Evolutionary conservation across 352 stramenopile species (phyloP), one percentile per base, ranked within the genome.

Genomic region (Phytophthora melonis): DNA sequence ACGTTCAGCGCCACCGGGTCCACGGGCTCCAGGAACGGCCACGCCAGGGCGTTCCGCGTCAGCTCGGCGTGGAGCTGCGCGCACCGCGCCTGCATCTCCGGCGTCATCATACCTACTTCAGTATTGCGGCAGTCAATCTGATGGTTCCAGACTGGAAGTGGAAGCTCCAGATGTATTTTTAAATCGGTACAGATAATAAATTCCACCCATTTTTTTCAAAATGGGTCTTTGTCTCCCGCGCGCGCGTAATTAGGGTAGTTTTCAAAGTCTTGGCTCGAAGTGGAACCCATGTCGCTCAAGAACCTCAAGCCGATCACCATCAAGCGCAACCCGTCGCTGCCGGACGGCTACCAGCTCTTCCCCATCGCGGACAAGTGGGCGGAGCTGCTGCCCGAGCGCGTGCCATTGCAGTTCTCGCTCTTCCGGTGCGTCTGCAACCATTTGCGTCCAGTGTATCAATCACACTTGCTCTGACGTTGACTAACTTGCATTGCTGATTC

Each of bases 1-100:
- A 99, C 85, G 52, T 96, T 90, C 45, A 98, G 76, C 54, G 86
- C 86, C 27, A 98, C 89, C 39, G 98, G 94, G 79, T 99, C 97
- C 52, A 99, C 98, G 21, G 98, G 98, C 60, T 91, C 79, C 21
- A 93, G 84, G 79, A 99, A 99, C 3, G 95, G 91, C 84, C 84
- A 95, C 10, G 89, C 83, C 9, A 93, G 77, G 60, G 78, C 72
- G 60, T 96, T 89, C 21, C 72, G 74, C 52, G 79, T 77, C 50
- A 97, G 72, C 21, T 88, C 79, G 36, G 88, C 87, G 72, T 95
- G 88, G 53, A 96, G 72, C 56, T 78, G 79, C 39, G 79, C 75
- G 63, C 82, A 90, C 60, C 85, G 83, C 21, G 84, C 81, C 30
- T 88, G 75, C 32, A 83, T 55, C 45, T 80, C 68, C 10, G 86